Conservation (phyloP, 1,284 basidiomycete species). For the Tranzscheliella williamsii region DNA sequence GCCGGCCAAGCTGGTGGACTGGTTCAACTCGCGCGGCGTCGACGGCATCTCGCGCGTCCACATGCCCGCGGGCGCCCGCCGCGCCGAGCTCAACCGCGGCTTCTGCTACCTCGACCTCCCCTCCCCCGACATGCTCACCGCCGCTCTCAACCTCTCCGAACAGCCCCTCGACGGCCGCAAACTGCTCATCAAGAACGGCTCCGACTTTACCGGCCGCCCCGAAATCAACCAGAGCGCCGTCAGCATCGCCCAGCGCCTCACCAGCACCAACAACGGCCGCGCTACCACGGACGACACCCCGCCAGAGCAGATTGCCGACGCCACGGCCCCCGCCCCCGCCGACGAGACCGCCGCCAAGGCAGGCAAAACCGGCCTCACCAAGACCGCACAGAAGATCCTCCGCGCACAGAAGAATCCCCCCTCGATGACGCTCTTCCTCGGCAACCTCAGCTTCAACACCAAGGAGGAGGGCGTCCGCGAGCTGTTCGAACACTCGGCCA, state of each 20-base stretch:
- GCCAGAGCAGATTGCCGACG: neutral
- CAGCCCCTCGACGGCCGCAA: conserved; percentile 79
- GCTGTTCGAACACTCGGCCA: conserved; percentile 67
- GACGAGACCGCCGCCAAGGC: conserved; percentile 5
- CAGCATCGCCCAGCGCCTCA: conserved; percentile 17
- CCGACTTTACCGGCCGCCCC: conserved; percentile 60
- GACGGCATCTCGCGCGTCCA: conserved; percentile 65
- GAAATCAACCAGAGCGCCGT: conserved; percentile 42
- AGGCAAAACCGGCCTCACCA: conserved; percentile 66
- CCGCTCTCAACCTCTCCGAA: conserved; percentile 81
- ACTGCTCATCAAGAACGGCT: conserved; percentile 89
- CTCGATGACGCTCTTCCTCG: conserved; percentile 80
- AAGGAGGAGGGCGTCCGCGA: conserved; percentile 71
- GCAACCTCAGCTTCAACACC: conserved; percentile 88
- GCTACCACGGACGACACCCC: conserved; percentile 1
- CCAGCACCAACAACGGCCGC: neutral
- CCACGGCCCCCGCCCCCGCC: neutral
- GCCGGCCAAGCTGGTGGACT: conserved; percentile 41
- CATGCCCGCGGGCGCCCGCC: conserved; percentile 64
- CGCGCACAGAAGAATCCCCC: conserved; percentile 79
- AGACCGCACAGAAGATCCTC: conserved; percentile 80
- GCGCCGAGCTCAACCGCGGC: conserved; percentile 67
- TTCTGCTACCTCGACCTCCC: conserved; percentile 96
- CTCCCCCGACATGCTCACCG: conserved; percentile 72
- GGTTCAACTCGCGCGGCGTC: conserved; percentile 46